A percentile compares a stretch with the other conserved stretches of the same genome.
These are phyloP conservation scores for Coemansia aciculifera DNA, from an alignment of 192 early-diverging fungal genomes.

Conservation along the genomic window DNA sequence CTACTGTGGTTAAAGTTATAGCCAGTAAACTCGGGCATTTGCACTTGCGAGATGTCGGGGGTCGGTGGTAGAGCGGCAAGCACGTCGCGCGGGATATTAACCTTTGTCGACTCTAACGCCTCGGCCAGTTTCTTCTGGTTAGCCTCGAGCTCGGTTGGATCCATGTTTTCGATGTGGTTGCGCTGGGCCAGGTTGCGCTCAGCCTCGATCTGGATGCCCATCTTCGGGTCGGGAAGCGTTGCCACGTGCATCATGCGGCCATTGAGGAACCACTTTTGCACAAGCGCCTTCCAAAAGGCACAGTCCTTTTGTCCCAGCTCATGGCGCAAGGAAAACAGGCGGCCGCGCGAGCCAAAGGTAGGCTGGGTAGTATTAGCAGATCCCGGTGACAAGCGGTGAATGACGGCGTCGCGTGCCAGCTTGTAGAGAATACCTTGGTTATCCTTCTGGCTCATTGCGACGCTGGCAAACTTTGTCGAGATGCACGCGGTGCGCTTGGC, in stretches of 20 bases:
- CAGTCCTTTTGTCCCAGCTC: slow-evolving; percentile 27
- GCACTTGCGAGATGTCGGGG: slow-evolving; percentile 57
- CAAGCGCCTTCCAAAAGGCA: slow-evolving; percentile 36
- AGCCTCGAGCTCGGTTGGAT: slow-evolving; percentile 13
- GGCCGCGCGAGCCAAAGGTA: slow-evolving; percentile 59
- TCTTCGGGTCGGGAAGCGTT: slow-evolving; percentile 41
- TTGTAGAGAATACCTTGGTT: slow-evolving; percentile 23
- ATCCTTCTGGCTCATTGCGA: slow-evolving; percentile 44
- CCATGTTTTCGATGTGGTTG: slow-evolving; percentile 36
- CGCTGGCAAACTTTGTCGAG: slow-evolving; percentile 65
- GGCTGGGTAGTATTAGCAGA: slow-evolving; percentile 26
- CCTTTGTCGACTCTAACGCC: slow-evolving; percentile 40
- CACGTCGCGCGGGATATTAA: slow-evolving; percentile 58
- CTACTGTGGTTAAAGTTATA: slow-evolving; percentile 22
- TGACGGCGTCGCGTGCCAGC: slow-evolving; percentile 58
- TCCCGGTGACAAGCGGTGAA: slow-evolving; percentile 37
- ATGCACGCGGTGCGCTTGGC: slow-evolving; percentile 51
- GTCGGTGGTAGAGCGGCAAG: slow-evolving; percentile 67
- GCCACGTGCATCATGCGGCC: slow-evolving; percentile 36
- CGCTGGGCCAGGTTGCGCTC: slow-evolving; percentile 50
- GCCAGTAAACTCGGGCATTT: slow-evolving; percentile 23
- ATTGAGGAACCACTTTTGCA: slow-evolving; percentile 49
- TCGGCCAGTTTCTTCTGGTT: slow-evolving; percentile 47
- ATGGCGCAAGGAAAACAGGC: slow-evolving; percentile 56
- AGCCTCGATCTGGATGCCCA: slow-evolving; percentile 48